These are phyloP conservation scores for Backusella australiensis DNA, from an alignment of 192 early-diverging fungal genomes.

Conservation along the genomic window DNA sequence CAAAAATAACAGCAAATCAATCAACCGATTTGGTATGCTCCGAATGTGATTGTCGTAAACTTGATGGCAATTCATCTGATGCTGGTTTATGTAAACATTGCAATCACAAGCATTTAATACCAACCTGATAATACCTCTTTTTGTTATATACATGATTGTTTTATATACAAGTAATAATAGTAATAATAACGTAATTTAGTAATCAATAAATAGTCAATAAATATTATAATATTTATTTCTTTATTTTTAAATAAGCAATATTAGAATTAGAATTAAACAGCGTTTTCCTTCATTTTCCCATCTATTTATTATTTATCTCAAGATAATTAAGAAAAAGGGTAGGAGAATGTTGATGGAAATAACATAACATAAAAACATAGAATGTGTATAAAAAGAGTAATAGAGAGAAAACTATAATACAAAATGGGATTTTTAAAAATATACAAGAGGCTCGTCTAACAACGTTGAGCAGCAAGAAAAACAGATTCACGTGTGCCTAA, in stretches of 20 bases:
- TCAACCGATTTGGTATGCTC: constrained; percentile 8
- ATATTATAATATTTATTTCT: not conserved
- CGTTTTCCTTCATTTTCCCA: not conserved
- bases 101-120: not conserved
- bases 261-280: not conserved
- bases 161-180: not conserved
- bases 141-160: not conserved
- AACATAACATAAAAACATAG: constrained; percentile 1
- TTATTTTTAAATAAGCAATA: not conserved
- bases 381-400: not conserved
- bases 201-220: not conserved
- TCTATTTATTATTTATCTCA: constrained; percentile 1
- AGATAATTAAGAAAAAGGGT: not conserved
- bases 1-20: not conserved
- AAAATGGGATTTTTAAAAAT: not conserved
- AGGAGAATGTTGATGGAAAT: not conserved
- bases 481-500: constrained; percentile 23
- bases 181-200: not conserved
- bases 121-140: not conserved
- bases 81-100: not conserved
- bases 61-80: not conserved
- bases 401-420: not conserved
- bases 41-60: not conserved
- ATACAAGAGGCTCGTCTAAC: not conserved
- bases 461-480: constrained; percentile 7